Evolutionary conservation across 306 rosid genomes (phyloP).

Genomic region (Inga laurina): DNA sequence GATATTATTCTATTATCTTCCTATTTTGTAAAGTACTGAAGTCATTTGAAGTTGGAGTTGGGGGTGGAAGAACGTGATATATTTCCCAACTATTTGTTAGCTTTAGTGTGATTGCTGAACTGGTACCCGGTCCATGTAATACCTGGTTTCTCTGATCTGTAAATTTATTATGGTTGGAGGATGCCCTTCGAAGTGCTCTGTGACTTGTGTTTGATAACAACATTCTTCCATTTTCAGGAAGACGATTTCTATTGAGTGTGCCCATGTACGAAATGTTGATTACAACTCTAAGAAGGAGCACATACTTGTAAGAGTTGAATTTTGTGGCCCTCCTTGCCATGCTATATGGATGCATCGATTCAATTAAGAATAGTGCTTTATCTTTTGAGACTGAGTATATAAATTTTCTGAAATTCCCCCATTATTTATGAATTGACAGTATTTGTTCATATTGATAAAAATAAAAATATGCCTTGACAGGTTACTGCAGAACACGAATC

Average conservation of each 20-base stretch:
- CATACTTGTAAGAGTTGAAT: conserved; percentile 69
- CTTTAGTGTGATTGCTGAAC: conserved; percentile 22
- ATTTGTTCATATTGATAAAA: conserved; percentile 18
- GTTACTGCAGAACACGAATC: conserved; percentile 90
- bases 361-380: conserved; percentile 4
- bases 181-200: conserved; percentile 20
- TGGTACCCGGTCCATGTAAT: not conserved
- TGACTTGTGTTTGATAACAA: conserved; percentile 24
- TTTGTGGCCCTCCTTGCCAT: conserved; percentile 17
- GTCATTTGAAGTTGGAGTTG: not conserved
- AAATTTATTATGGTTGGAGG: not conserved
- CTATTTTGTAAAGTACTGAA: conserved; percentile 3
- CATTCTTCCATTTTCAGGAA: conserved; percentile 66
- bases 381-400: not conserved
- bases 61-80: conserved; percentile 11
- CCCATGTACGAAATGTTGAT: conserved; percentile 78
- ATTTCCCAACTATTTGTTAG: conserved; percentile 15
- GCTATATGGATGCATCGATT: conserved; percentile 8
- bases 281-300: conserved; percentile 72
- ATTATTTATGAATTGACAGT: not conserved
- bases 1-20: not conserved
- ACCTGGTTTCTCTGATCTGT: not conserved
- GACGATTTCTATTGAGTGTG: conserved; percentile 72
- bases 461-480: conserved; percentile 45
- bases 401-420: conserved; percentile 19